A percentile compares a stretch with the other conserved stretches of the same genome.
phyloP scores from a whole-genome alignment of 2,329 filamentous ascomycete genomes.

The Bipolaris oryzae region DNA sequence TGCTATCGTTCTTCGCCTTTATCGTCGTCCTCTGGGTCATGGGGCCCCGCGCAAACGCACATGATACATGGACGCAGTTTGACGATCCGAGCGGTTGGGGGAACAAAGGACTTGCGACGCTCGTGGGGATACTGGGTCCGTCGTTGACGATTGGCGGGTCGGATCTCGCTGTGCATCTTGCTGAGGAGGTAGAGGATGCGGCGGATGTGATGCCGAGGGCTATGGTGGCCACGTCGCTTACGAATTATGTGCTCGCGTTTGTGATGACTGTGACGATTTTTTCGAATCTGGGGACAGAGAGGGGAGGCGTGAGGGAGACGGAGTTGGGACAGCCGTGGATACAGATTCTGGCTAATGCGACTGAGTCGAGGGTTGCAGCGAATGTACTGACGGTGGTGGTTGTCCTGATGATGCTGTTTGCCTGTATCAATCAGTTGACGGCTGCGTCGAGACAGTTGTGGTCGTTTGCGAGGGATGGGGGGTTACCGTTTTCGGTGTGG shows the following conservation, averaged over 20 bases:
- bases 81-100: conserved; percentile 52
- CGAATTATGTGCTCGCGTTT: conserved; percentile 45
- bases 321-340: conserved; percentile 25
- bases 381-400: conserved; percentile 23
- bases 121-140: conserved; percentile 46
- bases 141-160: conserved; percentile 43
- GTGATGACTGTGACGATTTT: conserved; percentile 31
- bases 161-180: conserved; percentile 43
- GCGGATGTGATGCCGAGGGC: conserved; percentile 35
- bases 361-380: conserved; percentile 22
- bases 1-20: conserved; percentile 59
- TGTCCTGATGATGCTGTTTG: conserved; percentile 1
- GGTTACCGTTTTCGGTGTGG: conserved; percentile 24
- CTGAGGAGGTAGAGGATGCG: conserved; percentile 37
- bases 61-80: conserved; percentile 54
- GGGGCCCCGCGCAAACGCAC: conserved; percentile 40
- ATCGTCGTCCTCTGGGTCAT: conserved; percentile 44
- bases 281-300: conserved; percentile 7
- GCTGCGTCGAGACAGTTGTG: conserved; percentile 35
- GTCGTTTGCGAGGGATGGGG: conserved; percentile 37
- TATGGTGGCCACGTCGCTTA: conserved; percentile 43
- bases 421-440: conserved; percentile 15
- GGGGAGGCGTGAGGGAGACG: conserved; percentile 7
- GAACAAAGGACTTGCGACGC: conserved; percentile 48
- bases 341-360: conserved; percentile 30